Conservation (phyloP, 441 rosid genomes). For the Syzygium malaccense region DNA sequence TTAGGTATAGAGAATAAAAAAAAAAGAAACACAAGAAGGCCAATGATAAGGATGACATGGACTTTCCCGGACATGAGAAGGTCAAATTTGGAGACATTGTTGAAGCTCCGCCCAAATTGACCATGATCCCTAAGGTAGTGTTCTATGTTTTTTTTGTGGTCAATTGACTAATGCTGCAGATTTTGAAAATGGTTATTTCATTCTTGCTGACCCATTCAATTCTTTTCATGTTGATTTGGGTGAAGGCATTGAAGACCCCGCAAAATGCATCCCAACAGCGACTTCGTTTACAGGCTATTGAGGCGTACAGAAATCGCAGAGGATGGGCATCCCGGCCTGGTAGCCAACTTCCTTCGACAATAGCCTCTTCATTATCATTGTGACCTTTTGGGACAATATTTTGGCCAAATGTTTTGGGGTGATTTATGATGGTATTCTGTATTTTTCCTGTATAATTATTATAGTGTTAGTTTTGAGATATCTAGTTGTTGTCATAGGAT, state of each 20-base stretch:
- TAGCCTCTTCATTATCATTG: constrained; percentile 8
- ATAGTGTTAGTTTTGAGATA: background rate
- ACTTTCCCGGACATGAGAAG: constrained; percentile 61
- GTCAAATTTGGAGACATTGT: constrained; percentile 81
- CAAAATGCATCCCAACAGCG: constrained; percentile 60
- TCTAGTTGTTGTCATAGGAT: background rate
- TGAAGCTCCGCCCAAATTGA: constrained; percentile 73
- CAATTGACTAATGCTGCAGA: background rate
- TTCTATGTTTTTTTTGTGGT: background rate
- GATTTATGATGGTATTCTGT: background rate
- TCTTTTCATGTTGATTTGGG: background rate
- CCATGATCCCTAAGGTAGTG: constrained; percentile 55
- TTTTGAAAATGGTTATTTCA: background rate
- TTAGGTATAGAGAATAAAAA: constrained; percentile 70
- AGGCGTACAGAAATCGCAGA: constrained; percentile 64
- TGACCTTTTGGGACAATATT: background rate
- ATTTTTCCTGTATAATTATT: background rate
- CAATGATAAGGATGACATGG: constrained; percentile 29
- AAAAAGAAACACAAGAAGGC: constrained; percentile 49
- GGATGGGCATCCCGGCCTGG: constrained; percentile 76
- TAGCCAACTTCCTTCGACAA: constrained; percentile 32
- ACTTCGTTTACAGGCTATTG: constrained; percentile 60
- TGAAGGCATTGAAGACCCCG: constrained; percentile 37
- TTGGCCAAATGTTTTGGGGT: background rate
- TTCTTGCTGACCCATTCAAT: background rate